Evolutionary conservation across 2,329 filamentous ascomycete genomes (phyloP), one percentile per base, ranked within the genome.

Genomic region (Leptographium radiaticola): DNA sequence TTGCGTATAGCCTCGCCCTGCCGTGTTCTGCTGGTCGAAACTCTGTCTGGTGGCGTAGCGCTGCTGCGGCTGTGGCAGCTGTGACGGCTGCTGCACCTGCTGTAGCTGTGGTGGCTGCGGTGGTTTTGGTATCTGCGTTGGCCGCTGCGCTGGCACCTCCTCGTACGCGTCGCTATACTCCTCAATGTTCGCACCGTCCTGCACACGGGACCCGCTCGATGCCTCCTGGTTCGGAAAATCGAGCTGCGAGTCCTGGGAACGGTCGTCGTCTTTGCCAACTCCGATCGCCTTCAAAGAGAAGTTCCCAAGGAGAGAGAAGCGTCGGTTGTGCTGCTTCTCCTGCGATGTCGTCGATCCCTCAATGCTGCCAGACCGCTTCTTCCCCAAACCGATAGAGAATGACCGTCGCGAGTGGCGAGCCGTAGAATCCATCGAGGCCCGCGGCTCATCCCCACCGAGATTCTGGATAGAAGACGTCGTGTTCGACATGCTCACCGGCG

Each of bases 401-500:
- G 86, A 89, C 47, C 84, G 80, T 30, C 86, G 79, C 36, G 80
- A 81, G 18, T 70, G 70, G 58, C 73, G 74, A 1, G 55, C 53
- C 1, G 52, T 51, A 4, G 84, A 89, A 59, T 90, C 87, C 63
- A 87, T 80, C 1, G 86, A 90, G 43, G 75, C 73, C 49, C 79
- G 38, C 74, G 80, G 72, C 67, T 58, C 55, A n/a, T 61, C 58
- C 1, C 13, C 45, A 1, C 46, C 13, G 16, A 8, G 12, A 6
- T 20, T 38, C 12, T 20, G 42, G 18, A 56, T 42, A 18, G 51
- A 25, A n/a, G 49, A 47, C n/a, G 33, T 48, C 18, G 46, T 74
- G 58, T 85, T 84, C 57, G 57, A 50, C 89, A 96, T 94, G 71
- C 89, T 95, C 49, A 91, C 86, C 5, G 91, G 91, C 54, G 91